Evolutionary conservation across 257 asterid genomes (phyloP).

Genomic region (Sherardia arvensis): DNA sequence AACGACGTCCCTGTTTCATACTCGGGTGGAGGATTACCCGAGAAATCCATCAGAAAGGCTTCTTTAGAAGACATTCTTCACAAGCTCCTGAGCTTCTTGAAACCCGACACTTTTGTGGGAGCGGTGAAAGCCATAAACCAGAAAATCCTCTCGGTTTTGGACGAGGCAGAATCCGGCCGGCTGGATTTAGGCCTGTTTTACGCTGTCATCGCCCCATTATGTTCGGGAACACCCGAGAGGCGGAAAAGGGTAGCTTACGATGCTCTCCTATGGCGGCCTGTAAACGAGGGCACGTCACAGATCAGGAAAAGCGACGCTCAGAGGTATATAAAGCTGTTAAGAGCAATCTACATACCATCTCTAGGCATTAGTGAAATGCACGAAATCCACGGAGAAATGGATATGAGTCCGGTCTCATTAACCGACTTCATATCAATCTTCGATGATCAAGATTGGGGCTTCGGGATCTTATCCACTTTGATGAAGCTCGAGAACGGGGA

Average conservation of each 20-base stretch:
- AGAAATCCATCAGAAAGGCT: constrained; percentile 86
- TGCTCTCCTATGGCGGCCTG: constrained; percentile 86
- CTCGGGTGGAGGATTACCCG: constrained; percentile 72
- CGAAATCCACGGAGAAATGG: constrained; percentile 73
- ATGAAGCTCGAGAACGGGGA: constrained; percentile 82
- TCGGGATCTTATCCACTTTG: constrained; percentile 59
- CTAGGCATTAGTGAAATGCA: constrained; percentile 68
- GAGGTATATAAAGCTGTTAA: constrained; percentile 56
- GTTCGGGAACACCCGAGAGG: constrained; percentile 71
- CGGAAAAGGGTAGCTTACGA: constrained; percentile 81
- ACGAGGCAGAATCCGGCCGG: constrained; percentile 78
- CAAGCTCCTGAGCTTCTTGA: constrained; percentile 71
- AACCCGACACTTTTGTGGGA: constrained; percentile 90
- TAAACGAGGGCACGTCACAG: constrained; percentile 58
- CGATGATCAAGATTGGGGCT: constrained; percentile 93
- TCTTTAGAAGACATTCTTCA: constrained; percentile 69
- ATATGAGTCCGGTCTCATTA: constrained; percentile 43
- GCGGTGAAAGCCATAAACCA: constrained; percentile 89
- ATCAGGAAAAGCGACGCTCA: constrained; percentile 71
- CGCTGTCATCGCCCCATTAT: constrained; percentile 75
- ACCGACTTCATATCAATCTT: constrained; percentile 63
- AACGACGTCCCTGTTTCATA: constrained; percentile 70
- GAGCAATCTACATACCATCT: constrained; percentile 77
- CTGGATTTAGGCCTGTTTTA: constrained; percentile 90
- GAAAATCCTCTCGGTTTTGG: constrained; percentile 71